Evolutionary conservation across 768 basidiomycete species (phyloP), one percentile per base, ranked within the genome.

Genomic region (Trametes meyenii): DNA sequence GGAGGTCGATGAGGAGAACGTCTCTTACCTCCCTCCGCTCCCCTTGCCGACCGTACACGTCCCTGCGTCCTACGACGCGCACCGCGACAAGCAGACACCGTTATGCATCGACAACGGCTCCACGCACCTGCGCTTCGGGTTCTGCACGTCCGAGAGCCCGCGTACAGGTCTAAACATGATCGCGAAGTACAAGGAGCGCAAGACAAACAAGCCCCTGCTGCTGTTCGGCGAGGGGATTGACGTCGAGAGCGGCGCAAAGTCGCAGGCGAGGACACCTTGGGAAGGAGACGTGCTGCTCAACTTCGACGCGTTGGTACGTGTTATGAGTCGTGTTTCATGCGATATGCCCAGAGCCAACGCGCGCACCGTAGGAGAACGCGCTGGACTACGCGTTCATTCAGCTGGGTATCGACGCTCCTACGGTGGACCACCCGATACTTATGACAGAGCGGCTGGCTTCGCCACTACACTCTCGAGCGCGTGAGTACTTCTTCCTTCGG

Each of bases 401-500:
- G 54, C 81, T 99, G 13, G 93, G 94, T 2, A 87, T 98, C 63
- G 87, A 93, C 67, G 82, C 86, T 0, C 76, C 85, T 1, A 81
- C 82, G 12, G 81, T 98, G 26, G 84, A 90, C 56, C 95, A 97
- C 70, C 95, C 96, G 0, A 79, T 99, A 19, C 76, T 97, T 58
- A 97, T 98, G 93, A 90, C 94, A 0, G 97, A 99, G 73, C 82
- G 94, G 7, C 77, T 98, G 2, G 88, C 87, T 55, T 92, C 94
- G 24, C 94, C 95, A 0, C 72, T 96, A 21, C 92, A 96, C 74
- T 97, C 94, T 2, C 80, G 97, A 70, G 84, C 88, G 44, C 72
- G 96, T 96, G 72, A 57, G 93, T 83, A 3, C 23, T 43, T 2
- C 45, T 48, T 55, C 23, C 5, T 64, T n/a, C 21, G 24, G 24